These are phyloP conservation scores for Daldinia decipiens DNA, from an alignment of 495 filamentous ascomycete genomes.

Conservation along the genomic window DNA sequence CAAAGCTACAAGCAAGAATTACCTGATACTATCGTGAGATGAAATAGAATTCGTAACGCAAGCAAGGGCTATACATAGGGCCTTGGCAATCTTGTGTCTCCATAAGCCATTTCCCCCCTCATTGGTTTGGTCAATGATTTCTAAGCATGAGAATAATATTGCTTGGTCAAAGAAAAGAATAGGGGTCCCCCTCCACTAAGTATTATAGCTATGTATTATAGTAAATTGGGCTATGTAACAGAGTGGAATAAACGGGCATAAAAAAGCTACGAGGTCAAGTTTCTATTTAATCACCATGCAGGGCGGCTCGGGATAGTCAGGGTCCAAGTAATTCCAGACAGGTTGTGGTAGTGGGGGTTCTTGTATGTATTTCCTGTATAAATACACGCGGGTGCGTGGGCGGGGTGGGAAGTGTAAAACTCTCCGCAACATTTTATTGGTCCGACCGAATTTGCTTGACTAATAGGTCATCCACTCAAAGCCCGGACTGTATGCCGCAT, in stretches of 20 bases:
- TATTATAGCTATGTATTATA: neutral
- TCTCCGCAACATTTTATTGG: constrained; percentile 21
- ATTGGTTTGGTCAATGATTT: constrained; percentile 27
- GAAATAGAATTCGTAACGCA: constrained; percentile 4
- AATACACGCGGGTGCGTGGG: constrained; percentile 31
- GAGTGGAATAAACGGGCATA: constrained; percentile 15
- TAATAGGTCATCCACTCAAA: constrained; percentile 39
- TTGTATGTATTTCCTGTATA: constrained; percentile 17
- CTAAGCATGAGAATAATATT: constrained; percentile 34
- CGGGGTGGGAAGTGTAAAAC: constrained; percentile 19
- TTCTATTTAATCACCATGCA: constrained; percentile 29
- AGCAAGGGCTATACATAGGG: constrained; percentile 4
- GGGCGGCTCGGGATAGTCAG: constrained; percentile 23
- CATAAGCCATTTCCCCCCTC: constrained; percentile 10
- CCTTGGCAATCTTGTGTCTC: constrained; percentile 23
- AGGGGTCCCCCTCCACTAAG: constrained; percentile 2
- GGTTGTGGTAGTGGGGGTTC: constrained; percentile 30
- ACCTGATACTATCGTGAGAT: constrained; percentile 38
- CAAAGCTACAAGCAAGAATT: constrained; percentile 17
- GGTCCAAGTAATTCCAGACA: constrained; percentile 33
- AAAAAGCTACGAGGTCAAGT: constrained; percentile 20
- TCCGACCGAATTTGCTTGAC: constrained; percentile 25
- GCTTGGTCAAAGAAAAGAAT: constrained; percentile 26
- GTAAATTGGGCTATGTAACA: neutral
- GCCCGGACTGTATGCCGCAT: constrained; percentile 23